Evolutionary conservation across 805 yeast species (phyloP).

Genomic region (Debaryomyces prosopidis): DNA sequence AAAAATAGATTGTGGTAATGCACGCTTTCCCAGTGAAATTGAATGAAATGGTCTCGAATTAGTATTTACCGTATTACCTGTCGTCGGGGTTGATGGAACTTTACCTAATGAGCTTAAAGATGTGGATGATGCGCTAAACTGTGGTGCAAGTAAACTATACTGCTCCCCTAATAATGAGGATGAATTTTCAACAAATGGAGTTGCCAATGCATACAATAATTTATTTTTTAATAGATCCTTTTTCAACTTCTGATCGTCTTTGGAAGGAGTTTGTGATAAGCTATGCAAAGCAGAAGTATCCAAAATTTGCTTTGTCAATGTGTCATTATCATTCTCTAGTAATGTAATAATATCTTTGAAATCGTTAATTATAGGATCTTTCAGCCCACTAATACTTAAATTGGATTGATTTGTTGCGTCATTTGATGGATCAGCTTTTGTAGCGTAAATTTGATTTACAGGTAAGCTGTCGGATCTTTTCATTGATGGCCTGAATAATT

Average conservation of each 20-base stretch:
- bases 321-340: slow-evolving; percentile 39
- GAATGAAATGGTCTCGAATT: slow-evolving; percentile 57
- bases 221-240: slow-evolving; percentile 44
- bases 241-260: slow-evolving; percentile 29
- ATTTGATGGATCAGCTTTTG: not conserved
- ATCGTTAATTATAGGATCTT: slow-evolving; percentile 33
- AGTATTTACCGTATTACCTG: slow-evolving; percentile 4
- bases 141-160: slow-evolving; percentile 21
- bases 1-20: slow-evolving; percentile 80
- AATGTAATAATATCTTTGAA: slow-evolving; percentile 50
- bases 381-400: not conserved
- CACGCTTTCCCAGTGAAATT: slow-evolving; percentile 65
- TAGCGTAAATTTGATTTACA: slow-evolving; percentile 15
- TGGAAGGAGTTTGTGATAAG: slow-evolving; percentile 48
- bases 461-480: slow-evolving; percentile 41
- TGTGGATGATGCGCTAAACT: slow-evolving; percentile 30
- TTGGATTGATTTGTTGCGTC: not conserved
- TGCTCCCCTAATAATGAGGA: slow-evolving; percentile 17
- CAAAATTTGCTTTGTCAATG: slow-evolving; percentile 30
- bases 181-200: slow-evolving; percentile 58
- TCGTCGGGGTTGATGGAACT: slow-evolving; percentile 7
- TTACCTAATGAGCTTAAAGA: slow-evolving; percentile 28
- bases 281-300: slow-evolving; percentile 59
- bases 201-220: slow-evolving; percentile 62
- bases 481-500: slow-evolving; percentile 40